Base-by-base conservation (phyloP, 1,284 basidiomycete species). In the Microbotryum silenes-acaulis region DNA sequence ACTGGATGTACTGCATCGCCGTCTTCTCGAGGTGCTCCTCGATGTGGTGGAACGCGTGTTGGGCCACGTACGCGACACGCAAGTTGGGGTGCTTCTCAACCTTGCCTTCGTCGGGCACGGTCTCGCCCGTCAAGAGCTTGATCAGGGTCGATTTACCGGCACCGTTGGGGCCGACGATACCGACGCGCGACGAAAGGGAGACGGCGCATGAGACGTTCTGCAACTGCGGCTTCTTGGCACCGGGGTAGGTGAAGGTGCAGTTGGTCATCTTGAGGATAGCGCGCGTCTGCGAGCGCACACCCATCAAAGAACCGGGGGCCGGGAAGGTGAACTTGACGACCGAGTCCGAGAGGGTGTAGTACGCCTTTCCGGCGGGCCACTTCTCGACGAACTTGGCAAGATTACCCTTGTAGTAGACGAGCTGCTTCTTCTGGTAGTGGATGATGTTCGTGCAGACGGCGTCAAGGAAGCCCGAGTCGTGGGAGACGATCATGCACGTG, bases 381-480 rank as follows among this genome's bases (percentile, higher is more conserved):
- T 84, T 84, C 73, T 83, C 85, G 63, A 97, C 94, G 75, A 98
- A 98, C 58, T 83, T 81, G 59, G 90, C 61, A 46, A 98, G 82
- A 77, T 97, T 97, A 64, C 94, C 94, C 58, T 84, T 86, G 78
- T 97, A 97, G 79, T 94, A 97, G 57, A 86, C 90, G 69, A 98
- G 84, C 86, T 89, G 73, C 81, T 97, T 97, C 70, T 80, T 79
- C 79, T 97, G 92, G 79, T 97, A 98, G 80, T 97, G 94, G 70
- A 97, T 90, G 73, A 98, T 93, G 77, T 98, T 94, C 68, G 94
- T 93, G 69, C 93, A 97, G 63, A 97, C 85, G 76, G 90, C 88
- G 80, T 98, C 94, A 71, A 98, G 80, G 81, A 98, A 98, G 73
- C 91, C 87, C 70, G 92, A 96, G 80, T 98, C 94, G 81, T 98